Conservation (phyloP, 2,329 filamentous ascomycete genomes). For the Cryoendolithus antarcticus region DNA sequence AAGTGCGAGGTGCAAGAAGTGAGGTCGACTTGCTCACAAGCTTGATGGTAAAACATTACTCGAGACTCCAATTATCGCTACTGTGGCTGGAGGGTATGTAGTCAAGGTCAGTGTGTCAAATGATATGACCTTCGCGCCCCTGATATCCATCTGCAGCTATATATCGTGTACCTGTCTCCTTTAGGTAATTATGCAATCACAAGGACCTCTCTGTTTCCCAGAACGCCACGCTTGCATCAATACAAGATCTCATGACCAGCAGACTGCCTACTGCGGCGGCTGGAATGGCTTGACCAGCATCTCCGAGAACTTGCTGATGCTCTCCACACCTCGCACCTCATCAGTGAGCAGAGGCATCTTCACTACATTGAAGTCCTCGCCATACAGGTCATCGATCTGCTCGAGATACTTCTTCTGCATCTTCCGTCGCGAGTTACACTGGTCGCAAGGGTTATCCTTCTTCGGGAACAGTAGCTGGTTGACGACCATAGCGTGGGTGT, state of each 20-base stretch:
- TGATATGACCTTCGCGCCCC: slow-evolving; percentile 11
- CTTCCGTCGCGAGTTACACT: slow-evolving; percentile 86
- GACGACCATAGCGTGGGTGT: slow-evolving; percentile 94
- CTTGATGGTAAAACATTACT: neutral
- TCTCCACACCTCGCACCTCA: slow-evolving; percentile 91
- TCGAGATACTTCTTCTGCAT: slow-evolving; percentile 99
- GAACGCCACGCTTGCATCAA: no score
- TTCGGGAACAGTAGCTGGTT: slow-evolving; percentile 95
- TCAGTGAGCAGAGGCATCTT: slow-evolving; percentile 95
- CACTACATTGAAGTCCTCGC: slow-evolving; percentile 94
- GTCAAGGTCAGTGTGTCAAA: no score
- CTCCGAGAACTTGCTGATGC: slow-evolving; percentile 77
- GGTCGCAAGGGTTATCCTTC: slow-evolving; percentile 73
- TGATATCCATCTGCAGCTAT: no score
- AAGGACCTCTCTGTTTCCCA: no score
- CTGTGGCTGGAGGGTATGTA: no score
- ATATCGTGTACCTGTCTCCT: no score
- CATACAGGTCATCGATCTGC: slow-evolving; percentile 93
- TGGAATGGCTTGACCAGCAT: slow-evolving; percentile 69
- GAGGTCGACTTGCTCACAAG: neutral
- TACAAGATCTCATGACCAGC: no score
- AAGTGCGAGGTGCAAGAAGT: slow-evolving; percentile 1
- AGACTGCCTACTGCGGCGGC: no score
- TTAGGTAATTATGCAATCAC: no score
- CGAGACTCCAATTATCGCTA: neutral